These are phyloP conservation scores for Hanseniaspora gamundiae DNA, from an alignment of 1,139 yeast species.

Conservation along the genomic window DNA sequence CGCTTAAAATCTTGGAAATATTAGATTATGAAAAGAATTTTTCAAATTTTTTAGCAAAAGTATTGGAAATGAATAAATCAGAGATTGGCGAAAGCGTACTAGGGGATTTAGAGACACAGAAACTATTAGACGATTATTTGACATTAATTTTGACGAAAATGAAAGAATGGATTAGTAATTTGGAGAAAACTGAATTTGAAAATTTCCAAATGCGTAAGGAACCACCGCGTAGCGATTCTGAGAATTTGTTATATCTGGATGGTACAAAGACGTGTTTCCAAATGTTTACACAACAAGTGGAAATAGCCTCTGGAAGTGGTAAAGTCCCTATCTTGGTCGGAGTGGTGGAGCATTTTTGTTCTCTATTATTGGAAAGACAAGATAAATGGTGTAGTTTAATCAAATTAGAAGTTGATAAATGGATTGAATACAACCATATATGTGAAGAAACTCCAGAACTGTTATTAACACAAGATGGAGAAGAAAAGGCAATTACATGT, in stretches of 20 bases:
- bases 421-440: constrained; percentile 30
- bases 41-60: constrained; percentile 35
- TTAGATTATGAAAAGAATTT: constrained; percentile 69
- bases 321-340: constrained; percentile 74
- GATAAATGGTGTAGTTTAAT: constrained; percentile 46
- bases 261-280: constrained; percentile 68
- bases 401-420: constrained; percentile 45
- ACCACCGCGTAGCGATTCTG: constrained; percentile 66
- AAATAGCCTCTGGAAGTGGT: constrained; percentile 79
- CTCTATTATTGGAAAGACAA: constrained; percentile 49
- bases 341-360: constrained; percentile 67
- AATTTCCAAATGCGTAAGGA: constrained; percentile 48
- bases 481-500: constrained; percentile 28
- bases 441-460: constrained; percentile 25
- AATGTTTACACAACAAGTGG: constrained; percentile 85
- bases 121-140: constrained; percentile 58
- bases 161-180: constrained; percentile 68
- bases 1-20: constrained; percentile 47
- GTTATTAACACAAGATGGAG: constrained; percentile 9
- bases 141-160: constrained; percentile 56
- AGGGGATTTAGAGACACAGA: constrained; percentile 59
- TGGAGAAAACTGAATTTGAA: constrained; percentile 50
- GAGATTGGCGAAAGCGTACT: constrained; percentile 28
- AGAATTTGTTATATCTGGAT: constrained; percentile 49
- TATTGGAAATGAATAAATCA: constrained; percentile 33